Base-by-base conservation (phyloP, 179 eudicot species). In the Amaranthus tricolor region DNA sequence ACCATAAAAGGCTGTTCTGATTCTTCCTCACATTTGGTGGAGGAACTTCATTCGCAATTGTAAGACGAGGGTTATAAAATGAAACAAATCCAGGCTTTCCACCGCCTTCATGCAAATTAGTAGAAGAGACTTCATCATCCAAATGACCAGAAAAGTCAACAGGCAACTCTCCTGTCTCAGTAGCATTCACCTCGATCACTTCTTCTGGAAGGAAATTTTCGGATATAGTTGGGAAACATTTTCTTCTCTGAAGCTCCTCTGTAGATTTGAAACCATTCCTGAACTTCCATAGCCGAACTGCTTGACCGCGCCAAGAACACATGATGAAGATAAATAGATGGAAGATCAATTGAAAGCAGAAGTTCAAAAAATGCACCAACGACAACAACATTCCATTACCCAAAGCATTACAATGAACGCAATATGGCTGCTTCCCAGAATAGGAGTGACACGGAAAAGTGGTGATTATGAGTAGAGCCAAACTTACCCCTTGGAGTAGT, bases 51-150 rank as follows among this genome's bases (percentile, higher is more conserved):
- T 70, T 77, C 56, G 85, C 86, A 63, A 50, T 82, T 76, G 59
- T 75, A 71, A 65, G 71, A 53, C 65, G 73, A 70, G 52, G 82
- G 69, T 79, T 85, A 70, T 89, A 88, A 71, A 94, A 92, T 57
- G 97, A 85, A 65, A 94, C 71, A 55, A 88, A 85, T 69, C 97
- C 98, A 20, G 93, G 89, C 81, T 86, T 92, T 53, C 98, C 97
- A 66, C 85, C 88, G 81, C 75, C 74, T 66, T 66, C 59, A 80
- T 20, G 54, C 50, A 84, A 71, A 79, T 21, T 70, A 66, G 72
- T 67, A 43, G 84, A 73, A 0, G 82, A 69, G 10, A 71, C 80
- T 69, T 81, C 88, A 60, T 69, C 76, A 61, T 66, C 51, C 72
- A 84, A 51, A 20, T 73, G 50, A 58, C 71, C 54, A 5, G 74